phyloP scores from a whole-genome alignment of 2,329 filamentous ascomycete genomes.

The Thielaviopsis euricoi region DNA sequence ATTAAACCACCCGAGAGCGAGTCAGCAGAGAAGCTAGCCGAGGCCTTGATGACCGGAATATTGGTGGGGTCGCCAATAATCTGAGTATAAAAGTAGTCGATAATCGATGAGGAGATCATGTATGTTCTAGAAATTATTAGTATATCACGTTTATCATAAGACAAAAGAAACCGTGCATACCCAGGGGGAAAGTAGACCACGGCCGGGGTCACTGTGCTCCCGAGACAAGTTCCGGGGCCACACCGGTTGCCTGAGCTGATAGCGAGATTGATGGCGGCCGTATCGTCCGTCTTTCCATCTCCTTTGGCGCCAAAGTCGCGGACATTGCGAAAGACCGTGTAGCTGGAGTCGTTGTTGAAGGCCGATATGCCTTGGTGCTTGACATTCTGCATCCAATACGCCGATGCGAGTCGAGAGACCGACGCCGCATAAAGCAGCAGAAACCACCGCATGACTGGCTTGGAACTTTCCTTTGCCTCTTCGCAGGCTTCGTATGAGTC shows the following conservation, averaged over 20 bases:
- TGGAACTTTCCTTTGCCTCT: background rate
- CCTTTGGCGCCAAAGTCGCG: constrained; percentile 26
- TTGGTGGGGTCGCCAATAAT: constrained; percentile 53
- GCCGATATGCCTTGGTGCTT: constrained; percentile 29
- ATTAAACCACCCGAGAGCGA: constrained; percentile 23
- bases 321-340: constrained; percentile 31
- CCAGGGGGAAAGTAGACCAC: constrained; percentile 23
- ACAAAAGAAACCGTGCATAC: constrained; percentile 14
- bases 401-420: constrained; percentile 4
- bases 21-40: constrained; percentile 26
- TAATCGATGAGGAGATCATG: constrained; percentile 50
- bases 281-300: constrained; percentile 22
- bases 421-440: background rate
- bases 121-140: constrained; percentile 35
- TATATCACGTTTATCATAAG: background rate
- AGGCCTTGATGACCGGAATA: constrained; percentile 38
- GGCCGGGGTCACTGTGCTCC: constrained; percentile 20
- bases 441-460: background rate
- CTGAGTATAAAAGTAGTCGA: constrained; percentile 67
- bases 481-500: background rate
- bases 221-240: constrained; percentile 18
- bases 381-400: constrained; percentile 28
- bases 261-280: constrained; percentile 21
- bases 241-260: constrained; percentile 26
- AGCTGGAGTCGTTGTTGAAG: constrained; percentile 25